Conservation (phyloP, 768 basidiomycete genomes). For the Suillus occidentalis region DNA sequence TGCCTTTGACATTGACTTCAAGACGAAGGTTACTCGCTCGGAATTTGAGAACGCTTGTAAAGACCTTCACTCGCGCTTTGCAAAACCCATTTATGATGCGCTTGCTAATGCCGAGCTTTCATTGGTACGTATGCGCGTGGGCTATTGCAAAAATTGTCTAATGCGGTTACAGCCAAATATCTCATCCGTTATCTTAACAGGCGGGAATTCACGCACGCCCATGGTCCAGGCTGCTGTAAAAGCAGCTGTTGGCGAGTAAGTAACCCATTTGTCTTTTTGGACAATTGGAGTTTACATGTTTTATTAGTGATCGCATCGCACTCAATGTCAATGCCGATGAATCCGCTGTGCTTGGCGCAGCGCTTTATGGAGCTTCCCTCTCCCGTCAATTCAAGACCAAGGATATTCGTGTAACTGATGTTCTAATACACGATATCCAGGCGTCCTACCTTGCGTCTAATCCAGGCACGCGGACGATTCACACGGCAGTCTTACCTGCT, state of each 20-base stretch:
- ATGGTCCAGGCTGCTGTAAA: constrained; percentile 87
- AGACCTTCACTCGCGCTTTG: constrained; percentile 63
- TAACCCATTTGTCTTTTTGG: constrained; percentile 12
- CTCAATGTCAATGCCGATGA: constrained; percentile 97
- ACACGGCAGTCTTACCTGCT: constrained; percentile 72
- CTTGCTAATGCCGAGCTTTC: constrained; percentile 64
- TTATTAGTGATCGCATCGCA: constrained; percentile 73
- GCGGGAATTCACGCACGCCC: constrained; percentile 86
- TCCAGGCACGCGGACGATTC: constrained; percentile 60
- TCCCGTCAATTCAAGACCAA: constrained; percentile 95
- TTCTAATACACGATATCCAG: constrained; percentile 72
- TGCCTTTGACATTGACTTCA: constrained; percentile 90
- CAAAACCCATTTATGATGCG: constrained; percentile 74
- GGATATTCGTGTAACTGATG: constrained; percentile 82
- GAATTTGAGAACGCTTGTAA: constrained; percentile 76
- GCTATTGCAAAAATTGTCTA: background rate
- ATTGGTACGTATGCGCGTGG: constrained; percentile 41
- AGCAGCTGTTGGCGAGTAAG: constrained; percentile 75
- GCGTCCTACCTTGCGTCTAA: constrained; percentile 72
- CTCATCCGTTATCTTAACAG: constrained; percentile 89
- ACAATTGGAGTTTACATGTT: background rate
- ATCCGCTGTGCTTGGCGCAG: constrained; percentile 91
- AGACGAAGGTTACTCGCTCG: constrained; percentile 69
- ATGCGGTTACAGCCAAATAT: constrained; percentile 62
- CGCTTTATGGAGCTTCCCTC: constrained; percentile 85